Evolutionary conservation across 768 basidiomycete genomes (phyloP).

Genomic region (Hortiboletus flavorubellus): DNA sequence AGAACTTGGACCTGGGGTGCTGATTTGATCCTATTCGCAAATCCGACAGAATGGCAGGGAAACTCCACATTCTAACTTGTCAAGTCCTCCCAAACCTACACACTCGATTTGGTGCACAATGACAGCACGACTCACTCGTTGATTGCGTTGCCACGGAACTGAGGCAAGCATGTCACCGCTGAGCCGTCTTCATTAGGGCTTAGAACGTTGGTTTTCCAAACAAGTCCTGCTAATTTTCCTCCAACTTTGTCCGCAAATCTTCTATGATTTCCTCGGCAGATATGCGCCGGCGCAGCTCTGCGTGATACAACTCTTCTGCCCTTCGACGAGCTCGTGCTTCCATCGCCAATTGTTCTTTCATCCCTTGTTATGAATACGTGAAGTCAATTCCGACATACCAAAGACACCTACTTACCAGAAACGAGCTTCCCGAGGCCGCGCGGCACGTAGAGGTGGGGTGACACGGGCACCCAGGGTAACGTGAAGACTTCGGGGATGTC

Average conservation of each 20-base stretch:
- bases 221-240: neutral
- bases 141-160: neutral
- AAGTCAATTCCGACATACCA: neutral
- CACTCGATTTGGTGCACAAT: neutral
- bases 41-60: neutral
- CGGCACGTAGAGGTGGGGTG: slow-evolving; percentile 33
- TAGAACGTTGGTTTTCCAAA: neutral
- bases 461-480: slow-evolving; percentile 33
- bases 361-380: slow-evolving; percentile 16
- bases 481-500: slow-evolving; percentile 32
- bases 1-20: neutral
- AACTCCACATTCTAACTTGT: no score
- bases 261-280: slow-evolving; percentile 27
- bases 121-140: neutral
- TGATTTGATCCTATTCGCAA: neutral
- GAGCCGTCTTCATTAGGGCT: neutral
- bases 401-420: slow-evolving; percentile 25
- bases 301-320: slow-evolving; percentile 31
- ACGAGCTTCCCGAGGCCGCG: slow-evolving; percentile 34
- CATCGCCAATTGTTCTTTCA: slow-evolving; percentile 33
- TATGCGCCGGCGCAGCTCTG: slow-evolving; percentile 32
- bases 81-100: neutral
- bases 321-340: slow-evolving; percentile 33
- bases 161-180: neutral
- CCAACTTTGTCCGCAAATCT: slow-evolving; percentile 13